Conservation (phyloP, 2,329 filamentous ascomycete genomes). For the Macroventuria anomochaeta region DNA sequence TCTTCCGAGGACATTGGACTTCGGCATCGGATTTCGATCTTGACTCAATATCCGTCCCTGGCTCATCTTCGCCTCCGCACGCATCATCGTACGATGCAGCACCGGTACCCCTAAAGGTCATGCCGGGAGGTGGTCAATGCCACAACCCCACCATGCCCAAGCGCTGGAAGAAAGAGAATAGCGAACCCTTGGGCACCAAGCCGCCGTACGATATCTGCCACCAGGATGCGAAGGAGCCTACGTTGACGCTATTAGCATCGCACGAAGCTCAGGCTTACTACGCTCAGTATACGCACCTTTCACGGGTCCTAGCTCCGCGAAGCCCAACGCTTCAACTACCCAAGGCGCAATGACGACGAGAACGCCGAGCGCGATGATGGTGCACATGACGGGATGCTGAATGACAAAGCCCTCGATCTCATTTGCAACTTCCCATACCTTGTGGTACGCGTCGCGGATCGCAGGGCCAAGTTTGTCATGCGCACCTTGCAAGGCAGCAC, state of each 20-base stretch:
- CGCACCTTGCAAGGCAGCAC: slow-evolving; percentile 30
- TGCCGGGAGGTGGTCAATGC: slow-evolving; percentile 18
- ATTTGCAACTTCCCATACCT: slow-evolving; percentile 29
- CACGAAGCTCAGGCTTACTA: not conserved
- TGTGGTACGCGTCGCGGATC: slow-evolving; percentile 34
- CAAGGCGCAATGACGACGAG: slow-evolving; percentile 37
- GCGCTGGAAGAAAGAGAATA: slow-evolving; percentile 54
- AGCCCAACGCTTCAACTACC: slow-evolving; percentile 41
- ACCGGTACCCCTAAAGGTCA: not conserved
- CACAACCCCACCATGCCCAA: slow-evolving; percentile 49
- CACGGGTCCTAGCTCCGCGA: slow-evolving; percentile 39
- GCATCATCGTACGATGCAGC: not conserved
- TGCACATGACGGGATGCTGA: slow-evolving; percentile 39
- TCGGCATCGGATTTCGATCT: not conserved
- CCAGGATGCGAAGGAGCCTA: slow-evolving; percentile 48
- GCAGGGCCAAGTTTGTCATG: slow-evolving; percentile 32
- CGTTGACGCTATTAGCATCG: slow-evolving; percentile 3
- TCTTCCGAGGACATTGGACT: not conserved
- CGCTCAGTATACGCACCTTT: slow-evolving; percentile 32
- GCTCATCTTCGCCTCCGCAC: not conserved
- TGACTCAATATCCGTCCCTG: not conserved
- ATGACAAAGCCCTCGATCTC: slow-evolving; percentile 37
- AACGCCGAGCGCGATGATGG: slow-evolving; percentile 41
- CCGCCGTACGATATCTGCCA: slow-evolving; percentile 52
- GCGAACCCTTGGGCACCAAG: slow-evolving; percentile 49